Evolutionary conservation across 345 rosid genomes (phyloP).

Genomic region (Ceriops tagal): DNA sequence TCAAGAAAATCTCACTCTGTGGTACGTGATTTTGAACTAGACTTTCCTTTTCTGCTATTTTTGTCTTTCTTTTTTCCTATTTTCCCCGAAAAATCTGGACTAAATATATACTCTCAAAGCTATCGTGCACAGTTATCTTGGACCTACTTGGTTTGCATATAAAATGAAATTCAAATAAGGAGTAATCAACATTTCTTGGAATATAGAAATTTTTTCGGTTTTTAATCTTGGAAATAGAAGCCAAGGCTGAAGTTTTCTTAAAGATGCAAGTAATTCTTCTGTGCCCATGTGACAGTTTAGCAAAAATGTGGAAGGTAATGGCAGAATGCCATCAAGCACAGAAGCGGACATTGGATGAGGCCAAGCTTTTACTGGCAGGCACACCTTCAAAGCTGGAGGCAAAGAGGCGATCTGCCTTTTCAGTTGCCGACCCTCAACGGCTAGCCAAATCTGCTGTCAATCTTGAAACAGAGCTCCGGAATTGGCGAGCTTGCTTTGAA

Average conservation of each 20-base stretch:
- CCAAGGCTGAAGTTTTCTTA: no score
- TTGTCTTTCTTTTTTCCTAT: background rate
- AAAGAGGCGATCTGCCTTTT: conserved; percentile 45
- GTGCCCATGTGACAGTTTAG: conserved; percentile 43
- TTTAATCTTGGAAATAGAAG: background rate
- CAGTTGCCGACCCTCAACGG: conserved; percentile 55
- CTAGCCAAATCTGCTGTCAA: conserved; percentile 63
- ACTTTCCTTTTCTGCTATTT: background rate
- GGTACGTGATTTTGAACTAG: no score
- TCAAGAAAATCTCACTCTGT: no score
- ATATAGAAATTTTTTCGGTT: background rate
- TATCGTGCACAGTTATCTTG: no score
- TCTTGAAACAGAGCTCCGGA: conserved; percentile 72
- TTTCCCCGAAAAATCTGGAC: no score
- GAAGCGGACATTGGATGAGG: conserved; percentile 77
- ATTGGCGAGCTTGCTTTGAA: conserved; percentile 83
- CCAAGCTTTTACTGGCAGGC: conserved; percentile 75
- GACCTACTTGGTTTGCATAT: no score
- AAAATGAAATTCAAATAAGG: no score
- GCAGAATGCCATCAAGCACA: conserved; percentile 82
- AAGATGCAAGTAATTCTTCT: conserved; percentile 4
- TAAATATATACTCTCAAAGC: no score
- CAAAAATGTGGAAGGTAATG: conserved; percentile 93
- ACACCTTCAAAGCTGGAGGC: conserved; percentile 61
- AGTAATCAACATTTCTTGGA: background rate